These are phyloP conservation scores for Blastocrithidia nonstop DNA, from an alignment of 208 protist species.

Conservation along the genomic window DNA sequence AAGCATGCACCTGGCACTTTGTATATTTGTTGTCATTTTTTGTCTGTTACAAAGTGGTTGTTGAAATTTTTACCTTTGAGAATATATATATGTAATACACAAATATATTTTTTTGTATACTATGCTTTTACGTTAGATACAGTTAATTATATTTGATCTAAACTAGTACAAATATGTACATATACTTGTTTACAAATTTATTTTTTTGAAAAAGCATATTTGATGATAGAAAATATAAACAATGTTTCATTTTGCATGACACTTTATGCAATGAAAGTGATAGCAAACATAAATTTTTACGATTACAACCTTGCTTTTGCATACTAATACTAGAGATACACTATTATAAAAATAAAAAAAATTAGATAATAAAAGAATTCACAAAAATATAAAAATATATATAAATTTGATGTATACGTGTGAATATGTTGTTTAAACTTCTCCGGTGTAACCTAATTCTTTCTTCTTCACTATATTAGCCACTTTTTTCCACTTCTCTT, in stretches of 20 bases:
- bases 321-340: too few species aligned
- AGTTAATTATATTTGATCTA: too few species aligned
- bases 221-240: too few species aligned
- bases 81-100: too few species aligned
- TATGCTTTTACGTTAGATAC: too few species aligned
- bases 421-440: conserved; percentile 6
- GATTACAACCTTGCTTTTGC: too few species aligned
- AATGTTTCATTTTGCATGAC: too few species aligned
- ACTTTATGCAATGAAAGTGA: too few species aligned
- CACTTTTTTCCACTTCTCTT: conserved; percentile 78
- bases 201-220: too few species aligned
- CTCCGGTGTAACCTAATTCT: conserved; percentile 60
- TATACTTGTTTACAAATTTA: background rate
- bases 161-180: too few species aligned
- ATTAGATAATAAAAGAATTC: background rate
- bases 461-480: conserved; percentile 63
- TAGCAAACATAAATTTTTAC: too few species aligned
- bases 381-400: background rate
- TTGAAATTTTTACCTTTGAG: background rate
- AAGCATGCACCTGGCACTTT: background rate
- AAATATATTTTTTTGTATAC: too few species aligned
- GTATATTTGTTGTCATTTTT: background rate
- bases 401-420: conserved; percentile 1
- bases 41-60: background rate
- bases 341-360: background rate